Evolutionary conservation across 1,284 basidiomycete species (phyloP), one percentile per base, ranked within the genome.

Genomic region (Chalciporus sp.): DNA sequence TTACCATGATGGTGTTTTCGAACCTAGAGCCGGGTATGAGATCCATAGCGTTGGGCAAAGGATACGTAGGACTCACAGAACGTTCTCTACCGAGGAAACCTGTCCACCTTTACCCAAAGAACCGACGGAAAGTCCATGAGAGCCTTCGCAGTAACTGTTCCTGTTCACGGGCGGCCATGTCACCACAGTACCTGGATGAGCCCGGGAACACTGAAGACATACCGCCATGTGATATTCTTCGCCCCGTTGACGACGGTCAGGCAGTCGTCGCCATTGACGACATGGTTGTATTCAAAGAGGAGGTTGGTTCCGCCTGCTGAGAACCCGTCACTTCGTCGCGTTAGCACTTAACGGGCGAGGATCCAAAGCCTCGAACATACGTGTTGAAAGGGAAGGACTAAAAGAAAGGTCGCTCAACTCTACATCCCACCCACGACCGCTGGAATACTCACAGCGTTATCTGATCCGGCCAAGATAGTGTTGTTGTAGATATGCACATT

Each of bases 261-360:
- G 46, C 83, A 86, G 63, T 86, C 84, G 56, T 86, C 84, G 0
- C 83, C 83, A 51, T 85, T 86, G 44, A 76, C 70, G 45, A 86
- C 71, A 53, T 77, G 63, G 55, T 85, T 86, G 58, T 80, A 72
- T 61, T 85, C 82, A 58, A 85, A 84, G 64, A 53, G 85, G 61
- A 59, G n/a, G 29, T 31, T 31, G 14, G 35, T 37, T 37, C 35
- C 35, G 3, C 35, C 35, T n/a, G 35, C 35, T n/a, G 35, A 37
- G 35, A n/a, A 37, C n/a, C 16, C 16, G n/a, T 37, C 35, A n/a
- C 35, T 37, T 14, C n/a, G 35, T n/a, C 29, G n/a, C 35, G 16
- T 37, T 8, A n/a, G 35, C n/a, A n/a, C 6, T 85, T 76, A 1
- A 29, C 11, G 28, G 28, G 28, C 28, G 28, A 29, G 28, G 11